phyloP scores from a whole-genome alignment of 805 yeast species.

The Ogataea nakhonphanomensis region DNA sequence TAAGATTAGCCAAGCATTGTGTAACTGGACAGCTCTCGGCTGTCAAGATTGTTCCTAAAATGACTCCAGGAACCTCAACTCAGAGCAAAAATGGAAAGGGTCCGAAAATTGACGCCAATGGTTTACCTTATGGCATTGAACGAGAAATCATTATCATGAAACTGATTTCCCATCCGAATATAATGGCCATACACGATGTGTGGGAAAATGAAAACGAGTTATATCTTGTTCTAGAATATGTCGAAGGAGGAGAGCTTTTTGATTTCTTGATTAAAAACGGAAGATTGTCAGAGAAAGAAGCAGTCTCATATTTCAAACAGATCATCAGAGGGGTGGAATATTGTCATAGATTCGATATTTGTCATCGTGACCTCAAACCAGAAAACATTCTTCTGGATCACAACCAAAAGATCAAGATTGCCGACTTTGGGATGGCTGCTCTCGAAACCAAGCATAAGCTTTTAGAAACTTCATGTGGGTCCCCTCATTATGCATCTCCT shows the following conservation, averaged over 20 bases:
- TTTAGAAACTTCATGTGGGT: slow-evolving; percentile 79
- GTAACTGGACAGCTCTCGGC: slow-evolving; percentile 75
- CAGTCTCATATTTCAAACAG: slow-evolving; percentile 73
- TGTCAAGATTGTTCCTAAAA: slow-evolving; percentile 76
- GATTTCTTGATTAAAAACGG: slow-evolving; percentile 72
- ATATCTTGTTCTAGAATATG: slow-evolving; percentile 74
- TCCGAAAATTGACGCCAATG: slow-evolving; percentile 34
- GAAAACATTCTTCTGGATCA: slow-evolving; percentile 70
- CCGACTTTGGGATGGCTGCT: slow-evolving; percentile 91
- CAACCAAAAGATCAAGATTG: slow-evolving; percentile 66
- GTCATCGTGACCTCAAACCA: slow-evolving; percentile 81
- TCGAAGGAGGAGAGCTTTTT: slow-evolving; percentile 85
- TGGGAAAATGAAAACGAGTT: slow-evolving; percentile 96
- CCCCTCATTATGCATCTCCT: slow-evolving; percentile 88
- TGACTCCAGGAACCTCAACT: slow-evolving; percentile 26
- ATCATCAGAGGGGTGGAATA: slow-evolving; percentile 75
- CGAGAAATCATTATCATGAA: slow-evolving; percentile 98
- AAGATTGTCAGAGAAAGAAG: slow-evolving; percentile 67
- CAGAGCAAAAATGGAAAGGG: slow-evolving; percentile 25
- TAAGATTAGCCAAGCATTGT: slow-evolving; percentile 67
- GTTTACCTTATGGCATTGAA: slow-evolving; percentile 92
- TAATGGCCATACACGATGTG: slow-evolving; percentile 90
- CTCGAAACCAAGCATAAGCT: slow-evolving; percentile 67
- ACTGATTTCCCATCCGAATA: slow-evolving; percentile 87
- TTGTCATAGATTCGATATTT: slow-evolving; percentile 75